phyloP scores from a whole-genome alignment of 2,329 filamentous ascomycete species.

The Didymellaceae sp. region DNA sequence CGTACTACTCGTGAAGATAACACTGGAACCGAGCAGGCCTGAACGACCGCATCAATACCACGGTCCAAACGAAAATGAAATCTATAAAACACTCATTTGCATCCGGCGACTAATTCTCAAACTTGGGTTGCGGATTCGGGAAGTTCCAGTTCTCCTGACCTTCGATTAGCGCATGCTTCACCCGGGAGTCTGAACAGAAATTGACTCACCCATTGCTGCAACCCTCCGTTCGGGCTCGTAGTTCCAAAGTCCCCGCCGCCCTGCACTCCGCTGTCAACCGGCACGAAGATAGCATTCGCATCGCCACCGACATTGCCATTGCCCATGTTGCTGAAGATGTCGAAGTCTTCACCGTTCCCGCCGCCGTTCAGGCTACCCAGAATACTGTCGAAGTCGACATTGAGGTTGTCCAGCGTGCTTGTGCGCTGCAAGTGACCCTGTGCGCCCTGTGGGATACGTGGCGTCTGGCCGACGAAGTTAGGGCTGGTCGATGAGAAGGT shows the following conservation, averaged over 20 bases:
- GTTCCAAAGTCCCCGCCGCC: slow-evolving; percentile 28
- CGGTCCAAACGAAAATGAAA: neutral
- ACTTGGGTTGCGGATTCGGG: slow-evolving; percentile 27
- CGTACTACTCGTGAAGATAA: no score
- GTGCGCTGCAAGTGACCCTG: slow-evolving; percentile 33
- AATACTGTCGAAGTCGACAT: slow-evolving; percentile 44
- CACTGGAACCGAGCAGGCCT: no score
- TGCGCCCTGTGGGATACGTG: slow-evolving; percentile 6
- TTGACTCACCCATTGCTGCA: slow-evolving; percentile 44
- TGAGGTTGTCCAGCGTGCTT: slow-evolving; percentile 36
- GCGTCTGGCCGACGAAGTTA: slow-evolving; percentile 1
- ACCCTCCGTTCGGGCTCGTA: slow-evolving; percentile 34
- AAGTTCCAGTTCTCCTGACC: slow-evolving; percentile 41
- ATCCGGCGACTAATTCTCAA: slow-evolving; percentile 17
- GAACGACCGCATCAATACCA: slow-evolving; percentile 4
- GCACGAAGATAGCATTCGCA: slow-evolving; percentile 45
- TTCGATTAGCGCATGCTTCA: neutral
- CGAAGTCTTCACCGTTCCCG: slow-evolving; percentile 8
- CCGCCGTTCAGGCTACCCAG: slow-evolving; percentile 36
- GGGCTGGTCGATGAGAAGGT: slow-evolving; percentile 19
- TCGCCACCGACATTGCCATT: slow-evolving; percentile 21
- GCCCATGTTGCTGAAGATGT: slow-evolving; percentile 14
- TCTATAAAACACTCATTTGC: slow-evolving; percentile 10
- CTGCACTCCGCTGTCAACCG: slow-evolving; percentile 33
- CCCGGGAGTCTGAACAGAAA: neutral